Percentiles rank a stretch among this genome's conserved stretches.
Evolutionary conservation across 2,329 filamentous ascomycete genomes (phyloP).

Genomic region (Talaromyces verruculosus): DNA sequence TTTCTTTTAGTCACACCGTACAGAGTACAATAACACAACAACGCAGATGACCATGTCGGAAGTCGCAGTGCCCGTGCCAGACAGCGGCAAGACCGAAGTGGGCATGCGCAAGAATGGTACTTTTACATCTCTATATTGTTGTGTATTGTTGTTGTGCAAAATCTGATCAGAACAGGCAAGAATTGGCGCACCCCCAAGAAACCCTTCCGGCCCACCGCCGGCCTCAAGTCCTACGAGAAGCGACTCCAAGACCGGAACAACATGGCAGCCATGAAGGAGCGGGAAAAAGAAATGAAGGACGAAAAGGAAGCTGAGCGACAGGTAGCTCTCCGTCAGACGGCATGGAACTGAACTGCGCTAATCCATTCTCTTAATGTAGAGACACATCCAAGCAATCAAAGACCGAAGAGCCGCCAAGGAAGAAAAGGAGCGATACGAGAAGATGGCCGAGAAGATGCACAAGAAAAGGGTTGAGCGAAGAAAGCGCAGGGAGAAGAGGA

Average conservation of each 20-base stretch:
- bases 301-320: conserved; percentile 89
- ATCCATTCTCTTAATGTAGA: conserved; percentile 48
- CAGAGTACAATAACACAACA: background rate
- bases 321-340: conserved; percentile 49
- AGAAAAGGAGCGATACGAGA: conserved; percentile 87
- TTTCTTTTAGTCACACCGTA: background rate
- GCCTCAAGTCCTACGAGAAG: conserved; percentile 76
- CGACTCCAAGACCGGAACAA: conserved; percentile 69
- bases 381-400: conserved; percentile 74
- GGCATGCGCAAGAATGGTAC: conserved; percentile 84
- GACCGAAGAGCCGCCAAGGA: conserved; percentile 86
- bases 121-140: conserved; percentile 5
- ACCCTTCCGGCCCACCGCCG: conserved; percentile 78
- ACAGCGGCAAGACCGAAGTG: conserved; percentile 34
- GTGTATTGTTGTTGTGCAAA: background rate
- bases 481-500: conserved; percentile 95
- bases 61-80: conserved; percentile 27
- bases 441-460: conserved; percentile 98
- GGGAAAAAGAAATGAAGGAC: conserved; percentile 92
- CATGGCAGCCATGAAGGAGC: conserved; percentile 77
- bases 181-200: conserved; percentile 86
- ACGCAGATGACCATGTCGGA: conserved; percentile 46
- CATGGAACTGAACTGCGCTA: background rate
- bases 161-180: conserved; percentile 64
- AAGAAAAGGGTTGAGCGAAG: conserved; percentile 88